phyloP scores from a whole-genome alignment of 2,329 filamentous ascomycete species.

The Didymella glomerata region DNA sequence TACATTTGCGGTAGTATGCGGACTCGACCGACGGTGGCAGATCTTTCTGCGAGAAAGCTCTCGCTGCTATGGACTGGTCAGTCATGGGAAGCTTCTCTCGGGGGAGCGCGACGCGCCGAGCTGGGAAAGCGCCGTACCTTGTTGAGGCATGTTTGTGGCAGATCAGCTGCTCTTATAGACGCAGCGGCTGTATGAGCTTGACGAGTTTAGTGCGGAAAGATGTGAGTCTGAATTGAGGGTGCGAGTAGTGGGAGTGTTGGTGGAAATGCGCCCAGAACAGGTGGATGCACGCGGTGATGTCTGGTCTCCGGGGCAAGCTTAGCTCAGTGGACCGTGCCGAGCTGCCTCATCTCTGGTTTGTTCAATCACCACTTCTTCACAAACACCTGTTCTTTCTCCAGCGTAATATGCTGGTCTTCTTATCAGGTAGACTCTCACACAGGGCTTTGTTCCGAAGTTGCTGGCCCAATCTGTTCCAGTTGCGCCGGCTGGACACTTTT shows the following conservation, averaged over 20 bases:
- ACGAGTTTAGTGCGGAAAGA: background rate
- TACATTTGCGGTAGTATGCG: slow-evolving; percentile 95
- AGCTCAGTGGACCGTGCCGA: slow-evolving; percentile 12
- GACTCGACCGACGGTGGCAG: slow-evolving; percentile 91
- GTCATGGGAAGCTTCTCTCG: slow-evolving; percentile 4
- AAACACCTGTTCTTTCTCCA: background rate
- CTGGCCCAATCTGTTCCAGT: background rate
- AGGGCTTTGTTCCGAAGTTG: background rate
- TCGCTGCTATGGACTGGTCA: slow-evolving; percentile 23
- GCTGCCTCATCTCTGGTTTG: slow-evolving; percentile 3
- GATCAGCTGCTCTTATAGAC: background rate
- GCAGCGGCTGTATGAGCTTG: background rate
- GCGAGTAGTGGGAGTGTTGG: slow-evolving; percentile 4
- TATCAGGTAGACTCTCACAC: background rate
- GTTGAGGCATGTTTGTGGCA: slow-evolving; percentile 32
- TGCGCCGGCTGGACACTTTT: background rate
- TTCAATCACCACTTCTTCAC: background rate
- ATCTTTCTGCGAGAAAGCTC: slow-evolving; percentile 48
- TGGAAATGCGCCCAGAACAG: slow-evolving; percentile 15
- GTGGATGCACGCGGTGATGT: slow-evolving; percentile 19
- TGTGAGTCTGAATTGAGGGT: background rate
- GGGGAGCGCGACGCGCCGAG: slow-evolving; percentile 14
- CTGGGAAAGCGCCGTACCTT: slow-evolving; percentile 24
- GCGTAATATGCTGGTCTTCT: background rate
- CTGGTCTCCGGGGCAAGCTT: slow-evolving; percentile 8